These are phyloP conservation scores for Wickerhamomyces queroliae DNA, from an alignment of 805 yeast species.

Conservation along the genomic window DNA sequence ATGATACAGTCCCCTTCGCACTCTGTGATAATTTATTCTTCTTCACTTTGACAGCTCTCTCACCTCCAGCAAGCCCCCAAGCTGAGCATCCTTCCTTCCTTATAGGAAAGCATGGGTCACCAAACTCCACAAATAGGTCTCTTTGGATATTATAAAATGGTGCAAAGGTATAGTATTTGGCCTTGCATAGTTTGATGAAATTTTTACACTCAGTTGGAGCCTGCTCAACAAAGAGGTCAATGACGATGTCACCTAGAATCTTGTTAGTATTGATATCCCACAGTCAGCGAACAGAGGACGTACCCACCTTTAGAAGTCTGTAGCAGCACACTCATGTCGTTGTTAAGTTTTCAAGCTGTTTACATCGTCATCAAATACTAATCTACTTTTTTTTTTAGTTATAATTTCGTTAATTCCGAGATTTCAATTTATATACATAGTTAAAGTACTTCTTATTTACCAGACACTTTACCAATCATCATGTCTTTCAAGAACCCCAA, in stretches of 20 bases:
- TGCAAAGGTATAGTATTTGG: slow-evolving; percentile 44
- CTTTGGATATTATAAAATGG: slow-evolving; percentile 41
- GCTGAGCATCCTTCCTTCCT: slow-evolving; percentile 25
- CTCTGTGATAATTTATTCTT: slow-evolving; percentile 22
- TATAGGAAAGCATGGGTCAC: slow-evolving; percentile 42
- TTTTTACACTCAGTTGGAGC: slow-evolving; percentile 36
- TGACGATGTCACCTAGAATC: slow-evolving; percentile 43
- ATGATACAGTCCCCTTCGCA: slow-evolving; percentile 30
- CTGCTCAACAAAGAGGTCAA: slow-evolving; percentile 35
- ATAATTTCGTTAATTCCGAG: background rate
- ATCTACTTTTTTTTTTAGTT: background rate
- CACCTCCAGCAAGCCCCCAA: slow-evolving; percentile 24
- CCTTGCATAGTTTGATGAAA: slow-evolving; percentile 49
- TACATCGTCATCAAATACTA: slow-evolving; percentile 1
- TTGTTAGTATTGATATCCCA: slow-evolving; percentile 12
- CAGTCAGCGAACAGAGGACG: too few species aligned
- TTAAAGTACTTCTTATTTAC: slow-evolving; percentile 13
- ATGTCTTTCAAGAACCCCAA: slow-evolving; percentile 61
- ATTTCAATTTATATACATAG: background rate
- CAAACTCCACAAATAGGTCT: slow-evolving; percentile 36
- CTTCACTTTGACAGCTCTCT: slow-evolving; percentile 11
- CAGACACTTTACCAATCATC: slow-evolving; percentile 55
- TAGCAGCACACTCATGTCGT: slow-evolving; percentile 31
- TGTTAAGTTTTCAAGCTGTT: slow-evolving; percentile 1
- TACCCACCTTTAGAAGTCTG: slow-evolving; percentile 33